A percentile compares a stretch with the other conserved stretches of the same genome.
Conservation (phyloP, 2,329 filamentous ascomycete genomes). For the Fusarium sp. region DNA sequence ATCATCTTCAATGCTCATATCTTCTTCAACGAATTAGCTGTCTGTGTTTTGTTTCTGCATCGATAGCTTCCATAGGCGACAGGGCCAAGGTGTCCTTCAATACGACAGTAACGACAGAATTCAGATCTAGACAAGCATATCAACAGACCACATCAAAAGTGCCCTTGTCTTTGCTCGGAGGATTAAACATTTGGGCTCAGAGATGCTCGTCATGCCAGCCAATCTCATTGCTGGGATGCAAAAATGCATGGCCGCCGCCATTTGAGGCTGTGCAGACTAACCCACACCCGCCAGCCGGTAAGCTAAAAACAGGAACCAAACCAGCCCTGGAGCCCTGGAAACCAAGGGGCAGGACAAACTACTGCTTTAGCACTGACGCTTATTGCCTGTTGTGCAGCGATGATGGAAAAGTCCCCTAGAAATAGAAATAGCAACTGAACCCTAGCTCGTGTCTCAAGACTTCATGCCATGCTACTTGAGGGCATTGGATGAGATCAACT, state of each 20-base stretch:
- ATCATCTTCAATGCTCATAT: neutral
- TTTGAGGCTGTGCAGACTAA: slow-evolving; percentile 35
- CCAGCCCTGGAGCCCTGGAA: neutral
- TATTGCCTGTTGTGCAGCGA: slow-evolving; percentile 12
- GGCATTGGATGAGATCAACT: slow-evolving; percentile 2
- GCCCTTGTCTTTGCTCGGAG: slow-evolving; percentile 19
- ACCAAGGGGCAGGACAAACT: slow-evolving; percentile 27
- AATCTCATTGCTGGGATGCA: neutral
- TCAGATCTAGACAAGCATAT: slow-evolving; percentile 24
- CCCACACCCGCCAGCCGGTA: slow-evolving; percentile 28
- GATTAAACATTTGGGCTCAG: slow-evolving; percentile 4
- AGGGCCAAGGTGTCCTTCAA: slow-evolving; percentile 1
- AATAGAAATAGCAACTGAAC: slow-evolving; percentile 21
- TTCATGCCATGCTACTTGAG: neutral
- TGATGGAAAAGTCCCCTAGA: slow-evolving; percentile 21
- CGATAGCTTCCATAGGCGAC: neutral
- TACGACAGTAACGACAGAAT: slow-evolving; percentile 14
- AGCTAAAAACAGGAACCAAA: slow-evolving; percentile 36
- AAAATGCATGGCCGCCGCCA: slow-evolving; percentile 18
- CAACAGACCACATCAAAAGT: slow-evolving; percentile 14
- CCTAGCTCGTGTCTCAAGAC: slow-evolving; percentile 22
- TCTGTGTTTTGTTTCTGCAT: slow-evolving; percentile 18
- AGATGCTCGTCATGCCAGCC: slow-evolving; percentile 4
- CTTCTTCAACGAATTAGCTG: slow-evolving; percentile 9
- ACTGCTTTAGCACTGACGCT: slow-evolving; percentile 14